A percentile compares a stretch with the other conserved stretches of the same genome.
phyloP scores from a whole-genome alignment of 2,329 filamentous ascomycete genomes.

The Colletotrichum paranaense region DNA sequence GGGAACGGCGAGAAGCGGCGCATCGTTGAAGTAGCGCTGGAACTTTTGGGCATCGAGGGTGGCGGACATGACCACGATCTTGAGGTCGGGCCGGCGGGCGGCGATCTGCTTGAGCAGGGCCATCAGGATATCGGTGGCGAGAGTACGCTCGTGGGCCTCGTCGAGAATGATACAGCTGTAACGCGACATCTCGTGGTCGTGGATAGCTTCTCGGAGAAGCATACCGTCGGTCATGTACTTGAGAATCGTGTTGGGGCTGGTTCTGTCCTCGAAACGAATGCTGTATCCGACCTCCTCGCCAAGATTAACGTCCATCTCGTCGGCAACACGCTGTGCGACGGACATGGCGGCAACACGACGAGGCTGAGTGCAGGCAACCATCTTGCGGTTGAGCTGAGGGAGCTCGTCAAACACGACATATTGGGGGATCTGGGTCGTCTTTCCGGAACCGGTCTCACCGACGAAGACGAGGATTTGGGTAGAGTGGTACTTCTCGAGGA shows the following conservation, averaged over 20 bases:
- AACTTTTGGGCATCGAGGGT: slow-evolving; percentile 98
- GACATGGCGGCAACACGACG: slow-evolving; percentile 99
- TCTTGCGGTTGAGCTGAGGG: slow-evolving; percentile 85
- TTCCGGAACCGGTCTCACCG: slow-evolving; percentile 98
- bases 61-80: slow-evolving; percentile 99
- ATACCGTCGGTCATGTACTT: slow-evolving; percentile 99
- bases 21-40: slow-evolving; percentile 95
- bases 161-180: slow-evolving; percentile 99
- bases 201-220: slow-evolving; percentile 95
- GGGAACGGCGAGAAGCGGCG: slow-evolving; percentile 91
- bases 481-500: slow-evolving; percentile 90
- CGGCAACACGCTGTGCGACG: slow-evolving; percentile 95
- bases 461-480: slow-evolving; percentile 98
- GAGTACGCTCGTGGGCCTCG: slow-evolving; percentile 96
- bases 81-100: slow-evolving; percentile 84
- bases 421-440: slow-evolving; percentile 98
- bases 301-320: slow-evolving; percentile 93
- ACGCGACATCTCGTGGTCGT: slow-evolving; percentile 89
- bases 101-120: slow-evolving; percentile 93
- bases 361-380: slow-evolving; percentile 97
- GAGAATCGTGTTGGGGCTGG: slow-evolving; percentile 86
- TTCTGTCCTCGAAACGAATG: slow-evolving; percentile 98
- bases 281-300: slow-evolving; percentile 98
- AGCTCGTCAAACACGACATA: slow-evolving; percentile 98
- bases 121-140: slow-evolving; percentile 98